These are phyloP conservation scores for Pleurotus tuoliensis DNA, from an alignment of 768 basidiomycete genomes.

Conservation along the genomic window DNA sequence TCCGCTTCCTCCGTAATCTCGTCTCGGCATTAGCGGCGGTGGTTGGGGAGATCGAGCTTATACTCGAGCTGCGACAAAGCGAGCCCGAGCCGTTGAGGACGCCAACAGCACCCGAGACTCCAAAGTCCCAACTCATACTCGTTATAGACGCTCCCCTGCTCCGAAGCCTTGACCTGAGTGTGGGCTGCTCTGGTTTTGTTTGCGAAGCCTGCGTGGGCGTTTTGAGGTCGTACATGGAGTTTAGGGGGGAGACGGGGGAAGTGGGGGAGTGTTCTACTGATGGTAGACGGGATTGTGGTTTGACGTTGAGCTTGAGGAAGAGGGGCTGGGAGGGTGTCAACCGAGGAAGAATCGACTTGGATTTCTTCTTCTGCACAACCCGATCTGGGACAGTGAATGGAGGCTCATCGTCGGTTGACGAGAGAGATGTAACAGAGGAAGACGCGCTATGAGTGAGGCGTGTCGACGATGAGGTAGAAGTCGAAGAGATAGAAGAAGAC, in stretches of 20 bases:
- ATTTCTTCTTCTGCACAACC: slow-evolving; percentile 1
- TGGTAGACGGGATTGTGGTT: neutral
- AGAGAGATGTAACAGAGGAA: slow-evolving; percentile 4
- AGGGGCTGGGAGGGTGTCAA: neutral
- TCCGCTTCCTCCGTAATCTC: slow-evolving; percentile 33
- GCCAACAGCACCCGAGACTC: neutral
- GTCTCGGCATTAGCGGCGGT: neutral
- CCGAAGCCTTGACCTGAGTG: neutral
- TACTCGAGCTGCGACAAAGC: neutral
- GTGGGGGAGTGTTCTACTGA: slow-evolving; percentile 2
- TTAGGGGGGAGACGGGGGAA: neutral
- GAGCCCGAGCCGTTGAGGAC: neutral
- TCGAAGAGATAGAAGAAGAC: slow-evolving; percentile 1
- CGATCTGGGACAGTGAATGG: neutral
- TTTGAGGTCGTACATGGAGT: neutral
- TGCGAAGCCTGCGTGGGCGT: neutral
- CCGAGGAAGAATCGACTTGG: neutral
- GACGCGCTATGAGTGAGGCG: slow-evolving; percentile 4
- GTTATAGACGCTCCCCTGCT: neutral
- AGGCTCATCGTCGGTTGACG: neutral
- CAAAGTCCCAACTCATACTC: slow-evolving; percentile 6
- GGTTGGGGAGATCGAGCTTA: neutral
- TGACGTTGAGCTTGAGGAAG: slow-evolving; percentile 6
- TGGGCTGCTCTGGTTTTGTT: neutral
- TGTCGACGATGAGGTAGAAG: slow-evolving; percentile 7